phyloP scores from a whole-genome alignment of 257 asterid species.

The Solanum dulcamara region DNA sequence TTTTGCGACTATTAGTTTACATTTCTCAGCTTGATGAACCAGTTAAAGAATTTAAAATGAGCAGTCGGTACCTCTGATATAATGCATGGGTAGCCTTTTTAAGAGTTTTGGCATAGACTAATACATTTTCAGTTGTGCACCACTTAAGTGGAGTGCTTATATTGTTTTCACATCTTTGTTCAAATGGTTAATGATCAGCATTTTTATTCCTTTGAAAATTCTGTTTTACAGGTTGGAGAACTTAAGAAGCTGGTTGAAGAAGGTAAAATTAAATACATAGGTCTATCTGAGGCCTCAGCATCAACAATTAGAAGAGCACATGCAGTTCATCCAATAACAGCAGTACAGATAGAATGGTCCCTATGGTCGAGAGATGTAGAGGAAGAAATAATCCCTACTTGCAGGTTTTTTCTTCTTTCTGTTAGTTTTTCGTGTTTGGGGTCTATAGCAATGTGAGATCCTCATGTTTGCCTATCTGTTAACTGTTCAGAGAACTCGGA shows the following conservation, averaged over 20 bases:
- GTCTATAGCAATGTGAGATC: neutral
- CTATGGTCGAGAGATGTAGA: slow-evolving; percentile 65
- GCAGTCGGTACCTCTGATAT: neutral
- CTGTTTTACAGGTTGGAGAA: slow-evolving; percentile 48
- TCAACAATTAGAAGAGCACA: slow-evolving; percentile 76
- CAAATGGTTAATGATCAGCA: neutral
- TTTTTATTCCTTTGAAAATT: neutral
- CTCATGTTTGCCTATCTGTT: neutral
- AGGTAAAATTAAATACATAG: slow-evolving; percentile 66
- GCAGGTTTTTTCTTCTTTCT: slow-evolving; percentile 25
- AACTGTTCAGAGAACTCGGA: slow-evolving; percentile 35
- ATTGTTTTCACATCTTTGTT: neutral
- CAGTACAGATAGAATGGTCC: slow-evolving; percentile 70
- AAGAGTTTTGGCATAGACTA: neutral
- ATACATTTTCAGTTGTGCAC: neutral
- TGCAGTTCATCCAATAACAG: slow-evolving; percentile 58
- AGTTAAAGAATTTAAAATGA: neutral
- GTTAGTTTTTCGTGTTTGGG: neutral
- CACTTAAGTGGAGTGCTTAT: neutral
- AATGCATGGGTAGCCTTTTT: neutral
- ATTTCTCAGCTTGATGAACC: neutral
- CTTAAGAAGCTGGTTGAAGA: slow-evolving; percentile 65
- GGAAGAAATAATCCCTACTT: slow-evolving; percentile 48
- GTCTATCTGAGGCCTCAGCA: slow-evolving; percentile 69
- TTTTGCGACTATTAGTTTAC: neutral